A percentile compares a stretch with the other conserved stretches of the same genome.
Evolutionary conservation across 306 rosid genomes (phyloP).

Genomic region (Begonia loranthoides): DNA sequence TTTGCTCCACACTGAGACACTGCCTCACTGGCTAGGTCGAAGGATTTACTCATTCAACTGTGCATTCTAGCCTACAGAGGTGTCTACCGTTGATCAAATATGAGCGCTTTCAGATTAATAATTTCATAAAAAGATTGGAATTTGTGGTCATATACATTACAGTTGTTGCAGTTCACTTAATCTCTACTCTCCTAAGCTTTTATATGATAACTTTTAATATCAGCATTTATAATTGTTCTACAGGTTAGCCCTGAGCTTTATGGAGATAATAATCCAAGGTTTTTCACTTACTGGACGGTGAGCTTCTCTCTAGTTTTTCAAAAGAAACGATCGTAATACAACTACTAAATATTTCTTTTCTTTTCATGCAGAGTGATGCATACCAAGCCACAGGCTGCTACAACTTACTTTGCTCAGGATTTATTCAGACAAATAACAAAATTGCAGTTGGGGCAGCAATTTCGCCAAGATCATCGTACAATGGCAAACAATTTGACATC

Average conservation of each 20-base stretch:
- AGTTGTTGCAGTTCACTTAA: background rate
- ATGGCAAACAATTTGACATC: constrained; percentile 85
- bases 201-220: background rate
- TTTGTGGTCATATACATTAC: no score
- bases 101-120: no score
- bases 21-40: no score
- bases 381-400: constrained; percentile 97
- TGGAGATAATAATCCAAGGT: constrained; percentile 89
- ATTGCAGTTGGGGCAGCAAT: constrained; percentile 98
- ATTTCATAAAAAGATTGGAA: no score
- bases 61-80: no score
- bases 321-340: background rate
- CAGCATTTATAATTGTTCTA: background rate
- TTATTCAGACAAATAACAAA: constrained; percentile 86
- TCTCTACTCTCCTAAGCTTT: background rate
- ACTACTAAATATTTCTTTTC: background rate
- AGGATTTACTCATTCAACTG: no score
- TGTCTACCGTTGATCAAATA: no score
- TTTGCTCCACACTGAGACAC: no score
- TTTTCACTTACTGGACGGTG: constrained; percentile 98
- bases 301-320: constrained; percentile 17
- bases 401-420: constrained; percentile 91
- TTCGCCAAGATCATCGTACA: constrained; percentile 70
- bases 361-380: constrained; percentile 68
- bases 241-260: constrained; percentile 97